phyloP scores from a whole-genome alignment of 371 early-diverging fungal genomes.

The Funneliformis caledonium region DNA sequence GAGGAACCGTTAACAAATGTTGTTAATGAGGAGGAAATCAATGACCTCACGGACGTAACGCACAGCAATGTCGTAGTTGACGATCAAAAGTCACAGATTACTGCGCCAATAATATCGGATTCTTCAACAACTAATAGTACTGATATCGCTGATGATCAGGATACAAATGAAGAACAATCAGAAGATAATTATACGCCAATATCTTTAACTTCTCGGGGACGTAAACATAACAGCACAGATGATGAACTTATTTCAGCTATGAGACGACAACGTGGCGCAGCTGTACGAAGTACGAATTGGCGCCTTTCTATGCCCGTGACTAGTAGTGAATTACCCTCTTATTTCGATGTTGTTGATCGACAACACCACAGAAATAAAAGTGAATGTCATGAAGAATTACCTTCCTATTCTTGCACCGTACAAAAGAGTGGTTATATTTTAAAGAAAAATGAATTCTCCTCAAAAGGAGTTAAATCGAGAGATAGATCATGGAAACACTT shows the following conservation, averaged over 20 bases:
- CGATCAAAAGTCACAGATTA: too few relatives aligned
- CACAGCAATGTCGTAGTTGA: not conserved
- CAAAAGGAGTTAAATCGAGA: not conserved
- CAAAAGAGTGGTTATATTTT: not conserved
- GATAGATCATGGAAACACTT: slow-evolving; percentile 25
- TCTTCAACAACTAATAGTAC: too few relatives aligned
- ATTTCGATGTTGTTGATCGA: not conserved
- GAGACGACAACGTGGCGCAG: too few relatives aligned
- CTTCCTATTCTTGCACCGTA: slow-evolving; percentile 23
- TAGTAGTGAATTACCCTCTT: not conserved
- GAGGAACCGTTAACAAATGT: not conserved
- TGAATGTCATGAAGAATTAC: not conserved
- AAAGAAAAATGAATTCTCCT: slow-evolving; percentile 16
- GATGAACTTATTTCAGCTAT: too few relatives aligned
- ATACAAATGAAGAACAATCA: not conserved
- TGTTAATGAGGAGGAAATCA: too few relatives aligned
- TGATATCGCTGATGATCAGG: not conserved
- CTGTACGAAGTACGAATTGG: not conserved
- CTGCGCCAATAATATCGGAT: too few relatives aligned
- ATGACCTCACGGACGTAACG: too few relatives aligned
- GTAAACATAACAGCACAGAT: not conserved
- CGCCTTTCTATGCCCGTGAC: not conserved
- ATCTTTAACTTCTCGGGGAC: not conserved
- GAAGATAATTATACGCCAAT: not conserved
- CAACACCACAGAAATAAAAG: not conserved